A percentile compares a stretch with the other conserved stretches of the same genome.
Evolutionary conservation across 495 filamentous ascomycete species (phyloP).

Genomic region (Poronia punctata): DNA sequence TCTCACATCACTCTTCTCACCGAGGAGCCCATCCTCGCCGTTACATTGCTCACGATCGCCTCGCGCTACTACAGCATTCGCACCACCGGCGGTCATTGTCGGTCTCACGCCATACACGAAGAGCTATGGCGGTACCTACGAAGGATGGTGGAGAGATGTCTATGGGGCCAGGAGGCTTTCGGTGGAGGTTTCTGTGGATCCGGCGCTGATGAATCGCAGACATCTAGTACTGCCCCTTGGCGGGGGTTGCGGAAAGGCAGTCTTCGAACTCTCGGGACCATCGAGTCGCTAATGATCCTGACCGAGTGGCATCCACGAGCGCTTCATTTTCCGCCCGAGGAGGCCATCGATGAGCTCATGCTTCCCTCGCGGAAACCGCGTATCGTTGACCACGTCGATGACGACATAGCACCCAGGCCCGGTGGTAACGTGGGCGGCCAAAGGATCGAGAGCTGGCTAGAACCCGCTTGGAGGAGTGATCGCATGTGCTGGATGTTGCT

Average conservation of each 20-base stretch:
- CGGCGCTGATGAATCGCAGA: constrained; percentile 58
- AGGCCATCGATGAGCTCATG: constrained; percentile 57
- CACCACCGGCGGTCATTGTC: constrained; percentile 73
- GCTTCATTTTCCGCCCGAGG: constrained; percentile 88
- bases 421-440: constrained; percentile 53
- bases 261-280: constrained; percentile 81
- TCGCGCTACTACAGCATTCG: constrained; percentile 75
- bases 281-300: constrained; percentile 86
- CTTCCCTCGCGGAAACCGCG: constrained; percentile 39
- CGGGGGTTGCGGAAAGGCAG: constrained; percentile 60
- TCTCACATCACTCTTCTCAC: constrained; percentile 71
- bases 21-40: constrained; percentile 84
- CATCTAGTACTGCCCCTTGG: constrained; percentile 54
- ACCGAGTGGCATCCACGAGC: constrained; percentile 97
- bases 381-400: constrained; percentile 42
- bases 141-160: constrained; percentile 86
- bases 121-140: constrained; percentile 92
- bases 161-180: constrained; percentile 94
- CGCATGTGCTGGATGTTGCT: constrained; percentile 99
- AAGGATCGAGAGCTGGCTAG: constrained; percentile 88
- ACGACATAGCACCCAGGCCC: constrained; percentile 36
- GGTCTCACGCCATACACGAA: constrained; percentile 88
- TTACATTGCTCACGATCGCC: constrained; percentile 84
- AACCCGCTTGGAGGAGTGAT: constrained; percentile 93
- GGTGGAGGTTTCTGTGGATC: constrained; percentile 80